phyloP scores from a whole-genome alignment of 495 filamentous ascomycete genomes.

The Hypoxylon fragiforme region DNA sequence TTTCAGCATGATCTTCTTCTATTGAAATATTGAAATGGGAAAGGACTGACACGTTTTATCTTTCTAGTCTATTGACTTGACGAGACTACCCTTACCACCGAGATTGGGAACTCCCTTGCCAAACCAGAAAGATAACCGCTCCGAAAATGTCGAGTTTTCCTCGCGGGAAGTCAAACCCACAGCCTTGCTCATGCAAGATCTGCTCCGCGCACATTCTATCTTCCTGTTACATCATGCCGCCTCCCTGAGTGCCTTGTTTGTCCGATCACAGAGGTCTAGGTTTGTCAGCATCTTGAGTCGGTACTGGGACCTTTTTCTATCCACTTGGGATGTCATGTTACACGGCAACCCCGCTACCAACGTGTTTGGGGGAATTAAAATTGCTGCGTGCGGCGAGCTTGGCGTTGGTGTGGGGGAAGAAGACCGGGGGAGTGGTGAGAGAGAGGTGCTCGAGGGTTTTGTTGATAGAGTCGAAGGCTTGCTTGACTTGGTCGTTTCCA shows the following conservation, averaged over 20 bases:
- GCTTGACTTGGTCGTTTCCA: conserved; percentile 84
- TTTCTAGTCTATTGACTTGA: conserved; percentile 72
- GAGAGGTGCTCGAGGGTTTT: conserved; percentile 88
- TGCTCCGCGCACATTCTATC: conserved; percentile 77
- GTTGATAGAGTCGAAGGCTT: conserved; percentile 66
- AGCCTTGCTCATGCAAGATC: conserved; percentile 73
- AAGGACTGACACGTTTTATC: conserved; percentile 5
- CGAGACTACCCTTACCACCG: conserved; percentile 56
- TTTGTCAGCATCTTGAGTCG: conserved; percentile 65
- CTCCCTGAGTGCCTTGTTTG: conserved; percentile 66
- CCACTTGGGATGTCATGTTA: conserved; percentile 85
- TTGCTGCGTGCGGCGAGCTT: conserved; percentile 87
- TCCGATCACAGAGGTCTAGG: conserved; percentile 52
- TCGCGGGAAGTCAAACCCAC: conserved; percentile 87
- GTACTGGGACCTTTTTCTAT: conserved; percentile 82
- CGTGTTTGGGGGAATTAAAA: conserved; percentile 81
- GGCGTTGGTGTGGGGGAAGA: conserved; percentile 94
- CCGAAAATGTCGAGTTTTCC: conserved; percentile 70
- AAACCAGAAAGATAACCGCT: conserved; percentile 22
- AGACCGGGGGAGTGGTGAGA: conserved; percentile 86
- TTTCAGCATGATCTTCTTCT: neutral
- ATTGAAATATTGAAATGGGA: neutral
- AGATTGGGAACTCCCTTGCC: conserved; percentile 32
- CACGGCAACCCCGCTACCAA: conserved; percentile 83
- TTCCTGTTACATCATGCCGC: conserved; percentile 86